Evolutionary conservation across 768 basidiomycete genomes (phyloP).

Genomic region (Hysterangium stoloniferum): DNA sequence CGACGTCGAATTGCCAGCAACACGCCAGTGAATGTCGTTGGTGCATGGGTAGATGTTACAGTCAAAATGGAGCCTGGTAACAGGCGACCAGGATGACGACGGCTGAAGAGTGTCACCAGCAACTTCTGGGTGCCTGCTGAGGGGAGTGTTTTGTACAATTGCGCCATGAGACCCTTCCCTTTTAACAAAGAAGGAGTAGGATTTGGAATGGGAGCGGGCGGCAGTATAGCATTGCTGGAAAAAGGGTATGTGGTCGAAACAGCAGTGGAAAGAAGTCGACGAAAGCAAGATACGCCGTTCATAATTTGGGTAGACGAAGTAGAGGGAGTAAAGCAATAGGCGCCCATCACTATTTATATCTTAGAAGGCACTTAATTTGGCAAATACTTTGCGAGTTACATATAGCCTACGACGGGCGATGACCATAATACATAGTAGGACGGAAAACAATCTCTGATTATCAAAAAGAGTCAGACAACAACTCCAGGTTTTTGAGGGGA

Average conservation of each 20-base stretch:
- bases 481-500: constrained; percentile 1
- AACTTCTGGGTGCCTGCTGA: constrained; percentile 63
- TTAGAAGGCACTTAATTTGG: too few relatives aligned
- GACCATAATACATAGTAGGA: neutral
- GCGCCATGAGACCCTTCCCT: constrained; percentile 75
- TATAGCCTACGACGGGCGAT: neutral
- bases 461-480: neutral
- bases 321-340: too few relatives aligned
- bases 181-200: constrained; percentile 41
- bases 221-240: constrained; percentile 57
- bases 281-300: neutral
- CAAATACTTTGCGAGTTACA: neutral
- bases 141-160: constrained; percentile 57
- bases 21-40: constrained; percentile 82
- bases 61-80: constrained; percentile 82
- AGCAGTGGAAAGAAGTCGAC: constrained; percentile 1
- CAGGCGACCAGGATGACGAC: constrained; percentile 58
- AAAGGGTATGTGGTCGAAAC: constrained; percentile 48
- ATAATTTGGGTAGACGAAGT: too few relatives aligned
- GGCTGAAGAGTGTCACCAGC: constrained; percentile 63
- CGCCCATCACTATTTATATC: too few relatives aligned
- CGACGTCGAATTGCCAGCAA: constrained; percentile 75
- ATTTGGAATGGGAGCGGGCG: constrained; percentile 23
- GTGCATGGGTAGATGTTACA: constrained; percentile 68
- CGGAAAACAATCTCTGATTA: neutral